phyloP scores from a whole-genome alignment of 768 basidiomycete species.

The Lentinula lateritia region DNA sequence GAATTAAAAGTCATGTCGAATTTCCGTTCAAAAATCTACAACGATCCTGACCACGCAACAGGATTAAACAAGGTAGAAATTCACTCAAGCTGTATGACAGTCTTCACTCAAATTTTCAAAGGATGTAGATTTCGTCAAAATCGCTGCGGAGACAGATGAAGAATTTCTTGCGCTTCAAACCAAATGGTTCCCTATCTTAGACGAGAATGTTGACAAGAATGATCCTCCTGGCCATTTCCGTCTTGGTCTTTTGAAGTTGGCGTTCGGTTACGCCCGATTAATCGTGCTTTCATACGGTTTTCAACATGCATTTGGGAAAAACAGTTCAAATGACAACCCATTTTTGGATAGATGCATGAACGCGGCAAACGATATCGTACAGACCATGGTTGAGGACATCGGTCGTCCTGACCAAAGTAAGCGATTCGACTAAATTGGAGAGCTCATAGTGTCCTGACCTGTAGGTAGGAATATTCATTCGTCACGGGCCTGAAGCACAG shows the following conservation, averaged over 20 bases:
- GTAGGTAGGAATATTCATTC: slow-evolving; percentile 43
- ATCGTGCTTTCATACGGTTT: slow-evolving; percentile 70
- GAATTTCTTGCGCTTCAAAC: slow-evolving; percentile 49
- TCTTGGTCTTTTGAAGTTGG: slow-evolving; percentile 53
- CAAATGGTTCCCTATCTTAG: slow-evolving; percentile 49
- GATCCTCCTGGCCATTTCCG: slow-evolving; percentile 56
- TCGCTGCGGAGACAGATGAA: slow-evolving; percentile 68
- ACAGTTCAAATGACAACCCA: slow-evolving; percentile 53
- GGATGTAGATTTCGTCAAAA: slow-evolving; percentile 57
- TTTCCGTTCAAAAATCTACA: slow-evolving; percentile 64
- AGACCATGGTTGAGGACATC: slow-evolving; percentile 53
- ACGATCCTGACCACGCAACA: slow-evolving; percentile 66
- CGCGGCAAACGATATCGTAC: slow-evolving; percentile 63
- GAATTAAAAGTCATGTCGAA: slow-evolving; percentile 60
- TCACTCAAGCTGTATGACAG: background rate
- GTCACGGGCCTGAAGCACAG: slow-evolving; percentile 76
- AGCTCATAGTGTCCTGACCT: background rate
- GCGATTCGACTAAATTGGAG: slow-evolving; percentile 14
- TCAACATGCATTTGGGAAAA: slow-evolving; percentile 69
- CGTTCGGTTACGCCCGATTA: slow-evolving; percentile 65
- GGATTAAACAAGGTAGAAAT: slow-evolving; percentile 67
- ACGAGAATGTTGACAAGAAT: slow-evolving; percentile 42
- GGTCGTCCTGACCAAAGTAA: slow-evolving; percentile 51
- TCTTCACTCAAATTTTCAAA: slow-evolving; percentile 17
- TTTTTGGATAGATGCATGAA: slow-evolving; percentile 61